Evolutionary conservation across 805 yeast genomes (phyloP), one percentile per base, ranked within the genome.

Genomic region (Debaryomyces castellii): DNA sequence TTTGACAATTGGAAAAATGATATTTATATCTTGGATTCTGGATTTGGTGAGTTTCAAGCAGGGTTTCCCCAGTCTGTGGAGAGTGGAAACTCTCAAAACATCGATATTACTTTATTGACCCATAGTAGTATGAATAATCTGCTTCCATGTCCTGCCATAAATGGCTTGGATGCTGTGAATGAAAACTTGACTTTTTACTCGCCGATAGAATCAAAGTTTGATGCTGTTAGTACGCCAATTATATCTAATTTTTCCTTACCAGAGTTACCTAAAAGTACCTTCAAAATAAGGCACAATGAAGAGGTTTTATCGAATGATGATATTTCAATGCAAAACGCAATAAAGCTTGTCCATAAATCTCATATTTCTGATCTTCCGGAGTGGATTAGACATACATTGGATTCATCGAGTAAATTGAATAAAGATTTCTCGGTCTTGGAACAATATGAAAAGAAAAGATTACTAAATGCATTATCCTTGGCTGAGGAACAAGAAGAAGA

Each of bases 371-470:
- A 73, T 7, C 69, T 81, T 1, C 76, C 79, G 22, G 72, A 20
- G 0, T 67, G 71, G 72, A 44, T 66, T 9, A 48, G 41, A 4
- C 9, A 30, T 1, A 41, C 58, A 2, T 39, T 57, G 43, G 40
- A 49, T 20, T 22, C 40, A 28, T 39, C 54, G 2, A 49, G 41
- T n/a, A 55, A 51, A 18, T 55, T 67, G 21, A 55, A 53, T 25
- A 52, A 54, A 1, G 62, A 82, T 51, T 91, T 89, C 62, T 77
- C 79, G 51, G 66, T 66, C 39, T 68, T 91, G 38, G 96, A 92
- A 65, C 65, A 77, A 39, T 73, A 78, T 23, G 97, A 91, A 60
- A 81, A 81, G 51, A 74, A 73, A 14, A 71, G 97, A 35, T 71
- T 90, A 46, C 80, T 82, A 47, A 44, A 50, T 11, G 65, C 69